Evolutionary conservation across 139 green algal species (phyloP), one percentile per base, ranked within the genome.

Genomic region (Chlamydomonas schloesseri): DNA sequence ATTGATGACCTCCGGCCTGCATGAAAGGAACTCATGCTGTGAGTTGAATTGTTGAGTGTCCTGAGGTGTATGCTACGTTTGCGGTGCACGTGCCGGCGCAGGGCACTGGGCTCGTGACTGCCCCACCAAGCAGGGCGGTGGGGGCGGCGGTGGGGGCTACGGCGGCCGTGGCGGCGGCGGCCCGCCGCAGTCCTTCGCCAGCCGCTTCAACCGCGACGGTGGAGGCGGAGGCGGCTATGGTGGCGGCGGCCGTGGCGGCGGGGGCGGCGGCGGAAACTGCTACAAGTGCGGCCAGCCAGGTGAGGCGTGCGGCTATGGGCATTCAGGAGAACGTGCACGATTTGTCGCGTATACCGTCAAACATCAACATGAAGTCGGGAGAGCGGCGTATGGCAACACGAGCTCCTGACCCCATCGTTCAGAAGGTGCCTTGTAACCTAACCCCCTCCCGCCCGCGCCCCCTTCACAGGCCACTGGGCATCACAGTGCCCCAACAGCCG

Each of bases 21-120:
- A n/a, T n/a, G n/a, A 15, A 69, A 14, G 18, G 62, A 17, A 31
- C 62, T n/a, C n/a, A n/a, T n/a, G n/a, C n/a, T n/a, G n/a, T n/a
- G n/a, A n/a, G n/a, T n/a, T n/a, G n/a, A n/a, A n/a, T n/a, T n/a
- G n/a, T n/a, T n/a, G n/a, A n/a, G n/a, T n/a, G n/a, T n/a, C n/a
- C n/a, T n/a, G n/a, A n/a, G n/a, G n/a, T n/a, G n/a, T n/a, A n/a
- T n/a, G n/a, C n/a, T n/a, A n/a, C n/a, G 28, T 31, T 4, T 69
- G 62, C 62, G 15, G 6, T 6, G 62, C 13, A 24, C 13, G 13
- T 24, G 23, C 62, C 23, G 2, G 1, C 0, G 14, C 72, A 87
- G 81, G 86, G 26, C 86, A 90, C 86, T 90, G 86, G 86, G 62
- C 55, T 4, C 64, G 86, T 28, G 73, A 87, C 79, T 90, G 86